These are phyloP conservation scores for Tarenaya hassleriana DNA, from an alignment of 345 rosid species.

Conservation along the genomic window DNA sequence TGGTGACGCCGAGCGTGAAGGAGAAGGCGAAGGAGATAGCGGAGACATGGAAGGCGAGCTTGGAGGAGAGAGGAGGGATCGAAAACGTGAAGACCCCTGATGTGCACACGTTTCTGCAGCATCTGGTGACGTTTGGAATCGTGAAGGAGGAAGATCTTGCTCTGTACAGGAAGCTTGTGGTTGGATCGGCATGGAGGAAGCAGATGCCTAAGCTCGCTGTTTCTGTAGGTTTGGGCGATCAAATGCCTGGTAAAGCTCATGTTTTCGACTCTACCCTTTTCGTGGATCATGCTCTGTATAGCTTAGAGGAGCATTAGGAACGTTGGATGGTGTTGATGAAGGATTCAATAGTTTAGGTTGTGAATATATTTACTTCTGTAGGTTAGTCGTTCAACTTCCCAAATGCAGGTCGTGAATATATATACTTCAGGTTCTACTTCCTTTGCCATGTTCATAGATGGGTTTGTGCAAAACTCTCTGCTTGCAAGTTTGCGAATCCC, in stretches of 20 bases:
- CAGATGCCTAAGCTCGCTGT: conserved; percentile 97
- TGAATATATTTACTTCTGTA: too few species aligned
- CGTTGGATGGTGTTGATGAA: too few species aligned
- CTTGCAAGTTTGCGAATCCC: too few species aligned
- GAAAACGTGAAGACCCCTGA: conserved; percentile 92
- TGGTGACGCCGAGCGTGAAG: conserved; percentile 65
- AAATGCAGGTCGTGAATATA: too few species aligned
- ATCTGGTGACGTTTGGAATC: conserved; percentile 82
- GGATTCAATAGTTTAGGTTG: too few species aligned
- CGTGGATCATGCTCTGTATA: background rate
- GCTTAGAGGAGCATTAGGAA: background rate
- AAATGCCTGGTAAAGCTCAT: conserved; percentile 77
- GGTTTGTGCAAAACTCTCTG: too few species aligned
- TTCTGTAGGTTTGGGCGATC: conserved; percentile 72
- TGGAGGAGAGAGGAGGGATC: conserved; percentile 89
- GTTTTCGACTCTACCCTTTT: background rate
- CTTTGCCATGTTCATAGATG: too few species aligned
- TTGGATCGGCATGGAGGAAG: conserved; percentile 90
- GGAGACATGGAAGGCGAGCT: conserved; percentile 77
- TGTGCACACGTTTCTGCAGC: conserved; percentile 88
- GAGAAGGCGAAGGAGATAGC: conserved; percentile 66
- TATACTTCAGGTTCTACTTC: too few species aligned
- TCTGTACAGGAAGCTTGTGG: conserved; percentile 77
- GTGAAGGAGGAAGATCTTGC: conserved; percentile 68
- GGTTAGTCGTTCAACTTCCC: too few species aligned